Evolutionary conservation across 768 basidiomycete genomes (phyloP).

Genomic region (Boletus barrowsii): DNA sequence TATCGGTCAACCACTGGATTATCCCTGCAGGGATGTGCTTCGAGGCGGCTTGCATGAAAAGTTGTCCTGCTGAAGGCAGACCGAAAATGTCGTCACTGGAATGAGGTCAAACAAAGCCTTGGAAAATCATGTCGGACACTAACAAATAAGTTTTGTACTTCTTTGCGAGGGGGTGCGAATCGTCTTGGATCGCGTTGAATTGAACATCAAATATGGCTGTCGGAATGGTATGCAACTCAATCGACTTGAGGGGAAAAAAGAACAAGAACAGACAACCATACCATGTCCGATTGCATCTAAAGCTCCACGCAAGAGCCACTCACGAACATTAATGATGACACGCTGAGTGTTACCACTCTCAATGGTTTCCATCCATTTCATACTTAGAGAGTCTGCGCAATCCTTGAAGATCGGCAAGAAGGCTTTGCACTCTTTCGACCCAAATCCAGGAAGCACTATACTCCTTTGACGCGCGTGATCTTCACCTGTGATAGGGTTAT

Average conservation of each 20-base stretch:
- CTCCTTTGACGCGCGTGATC: conserved; percentile 51
- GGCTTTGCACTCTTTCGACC: conserved; percentile 46
- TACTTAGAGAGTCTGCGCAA: conserved; percentile 21
- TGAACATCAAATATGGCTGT: conserved; percentile 44
- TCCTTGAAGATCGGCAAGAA: conserved; percentile 49
- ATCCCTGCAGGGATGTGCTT: conserved; percentile 3
- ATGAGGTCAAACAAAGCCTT: background rate
- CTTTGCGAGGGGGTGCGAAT: conserved; percentile 2
- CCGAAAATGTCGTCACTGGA: conserved; percentile 11
- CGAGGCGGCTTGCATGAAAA: conserved; percentile 8
- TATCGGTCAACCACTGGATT: background rate
- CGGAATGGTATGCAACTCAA: background rate
- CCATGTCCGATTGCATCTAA: conserved; percentile 51
- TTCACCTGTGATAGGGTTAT: conserved; percentile 23
- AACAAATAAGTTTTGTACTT: conserved; percentile 8
- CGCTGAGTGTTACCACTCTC: background rate
- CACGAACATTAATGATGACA: conserved; percentile 17
- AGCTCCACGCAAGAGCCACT: conserved; percentile 39
- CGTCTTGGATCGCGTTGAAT: background rate
- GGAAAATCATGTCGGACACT: background rate
- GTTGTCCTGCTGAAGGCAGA: background rate
- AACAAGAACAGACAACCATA: conserved; percentile 12
- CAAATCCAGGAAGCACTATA: conserved; percentile 55
- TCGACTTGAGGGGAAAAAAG: background rate
- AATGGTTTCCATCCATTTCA: conserved; percentile 20